A percentile compares a stretch with the other conserved stretches of the same genome.
Evolutionary conservation across 495 filamentous ascomycete species (phyloP).

Genomic region (Xylaria grammica): DNA sequence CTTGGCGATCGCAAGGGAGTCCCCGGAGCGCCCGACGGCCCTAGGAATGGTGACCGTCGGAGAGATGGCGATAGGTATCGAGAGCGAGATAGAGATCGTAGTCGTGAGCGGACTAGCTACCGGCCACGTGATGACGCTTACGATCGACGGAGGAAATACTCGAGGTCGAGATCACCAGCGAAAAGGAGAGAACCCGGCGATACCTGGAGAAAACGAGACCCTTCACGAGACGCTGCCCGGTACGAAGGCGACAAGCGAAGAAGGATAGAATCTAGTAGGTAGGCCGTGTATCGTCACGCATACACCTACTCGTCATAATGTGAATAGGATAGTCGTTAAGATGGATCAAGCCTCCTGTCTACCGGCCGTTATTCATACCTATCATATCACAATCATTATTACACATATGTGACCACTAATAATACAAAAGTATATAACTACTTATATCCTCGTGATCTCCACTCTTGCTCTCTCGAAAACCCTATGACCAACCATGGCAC

Average conservation of each 20-base stretch:
- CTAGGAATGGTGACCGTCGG: conserved; percentile 38
- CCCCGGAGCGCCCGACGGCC: conserved; percentile 43
- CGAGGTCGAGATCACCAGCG: conserved; percentile 44
- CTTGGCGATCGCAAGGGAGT: conserved; percentile 60
- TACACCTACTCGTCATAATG: background rate
- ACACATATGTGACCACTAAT: background rate
- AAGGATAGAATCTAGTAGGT: conserved; percentile 54
- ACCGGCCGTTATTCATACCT: background rate
- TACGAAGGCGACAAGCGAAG: conserved; percentile 69
- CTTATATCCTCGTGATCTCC: conserved; percentile 78
- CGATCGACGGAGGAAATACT: conserved; percentile 36
- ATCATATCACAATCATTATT: background rate
- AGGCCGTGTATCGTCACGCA: background rate
- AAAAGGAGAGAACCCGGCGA: conserved; percentile 57
- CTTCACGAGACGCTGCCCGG: conserved; percentile 64
- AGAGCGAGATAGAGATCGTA: conserved; percentile 29
- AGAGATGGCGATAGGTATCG: conserved; percentile 33
- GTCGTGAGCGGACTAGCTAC: conserved; percentile 43
- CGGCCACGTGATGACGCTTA: conserved; percentile 39
- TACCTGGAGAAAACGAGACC: conserved; percentile 65
- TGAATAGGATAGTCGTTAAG: conserved; percentile 12
- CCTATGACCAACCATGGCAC: conserved; percentile 68
- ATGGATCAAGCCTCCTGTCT: conserved; percentile 1
- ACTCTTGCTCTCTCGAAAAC: conserved; percentile 84
- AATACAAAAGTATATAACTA: background rate